Base-by-base conservation (phyloP, 202 grass and related monocot species). In the Digitaria exilis region DNA sequence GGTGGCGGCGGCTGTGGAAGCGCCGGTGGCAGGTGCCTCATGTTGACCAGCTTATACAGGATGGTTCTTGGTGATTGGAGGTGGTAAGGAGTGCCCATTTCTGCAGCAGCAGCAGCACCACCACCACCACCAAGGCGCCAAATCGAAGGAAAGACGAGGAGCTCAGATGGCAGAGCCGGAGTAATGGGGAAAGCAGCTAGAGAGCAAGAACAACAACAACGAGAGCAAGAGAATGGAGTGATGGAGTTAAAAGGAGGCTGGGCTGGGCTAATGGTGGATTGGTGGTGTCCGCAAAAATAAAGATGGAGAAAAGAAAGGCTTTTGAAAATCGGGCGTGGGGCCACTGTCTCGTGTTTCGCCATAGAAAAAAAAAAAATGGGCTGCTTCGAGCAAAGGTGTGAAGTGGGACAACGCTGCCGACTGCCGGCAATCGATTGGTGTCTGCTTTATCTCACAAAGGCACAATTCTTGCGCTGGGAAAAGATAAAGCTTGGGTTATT, bases 201-300 rank as follows among this genome's bases (percentile, higher is more conserved):
- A 43, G 63, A 72, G 60, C 75, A 80, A 75, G 43, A 42, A 75
- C 29, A 83, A 82, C 68, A 73, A 80, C 30, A 75, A 46, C 69
- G 75, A 84, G 82, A 88, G 69, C 82, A 77, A 84, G 21, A 69
- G 44, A 79, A 90, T 73, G 86, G 92, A 95, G 93, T 84, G 82
- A 95, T 72, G 88, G 75, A 52, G 82, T 69, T 80, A 60, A 79
- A 73, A 87, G 82, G 71, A 76, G 73, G 72, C 54, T 82, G 61
- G 39, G 65, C 69, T 49, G 21, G 69, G 60, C 65, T 88, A 78
- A 79, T 82, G 88, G 73, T 66, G 74, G 69, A 78, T 76, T 82
- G 88, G 73, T 66, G 74, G 69, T 30, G 28, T 45, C 43, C 58
- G 78, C 71, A 69, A 89, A 89, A 65, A 62, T 76, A 64, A 83